A percentile compares a stretch with the other conserved stretches of the same genome.
Conservation (phyloP, 2,329 filamentous ascomycete species). For the Periconia sp. region DNA sequence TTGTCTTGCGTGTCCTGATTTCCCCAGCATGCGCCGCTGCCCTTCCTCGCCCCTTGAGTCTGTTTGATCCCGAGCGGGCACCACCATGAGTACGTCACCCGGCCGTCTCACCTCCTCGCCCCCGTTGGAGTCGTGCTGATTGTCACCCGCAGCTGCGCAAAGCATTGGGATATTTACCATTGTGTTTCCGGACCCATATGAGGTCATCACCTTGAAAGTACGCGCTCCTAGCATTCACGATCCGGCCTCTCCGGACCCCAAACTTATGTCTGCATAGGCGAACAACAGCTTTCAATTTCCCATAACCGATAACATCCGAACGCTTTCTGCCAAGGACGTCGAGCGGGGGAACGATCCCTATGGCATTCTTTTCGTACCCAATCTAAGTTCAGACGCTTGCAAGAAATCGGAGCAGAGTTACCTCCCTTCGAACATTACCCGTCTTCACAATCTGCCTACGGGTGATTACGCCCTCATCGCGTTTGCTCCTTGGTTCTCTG, state of each 20-base stretch:
- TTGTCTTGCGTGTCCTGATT: neutral
- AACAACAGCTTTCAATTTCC: constrained; percentile 45
- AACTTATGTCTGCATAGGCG: constrained; percentile 6
- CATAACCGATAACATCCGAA: constrained; percentile 68
- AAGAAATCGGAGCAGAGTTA: constrained; percentile 66
- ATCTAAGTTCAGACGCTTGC: constrained; percentile 69
- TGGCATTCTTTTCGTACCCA: constrained; percentile 86
- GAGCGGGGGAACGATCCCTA: constrained; percentile 67
- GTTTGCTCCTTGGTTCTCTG: constrained; percentile 83
- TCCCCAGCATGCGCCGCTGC: constrained; percentile 26
- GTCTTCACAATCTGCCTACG: constrained; percentile 69
- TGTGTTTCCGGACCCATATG: constrained; percentile 41
- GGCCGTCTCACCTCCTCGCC: constrained; percentile 9
- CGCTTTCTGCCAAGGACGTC: constrained; percentile 73
- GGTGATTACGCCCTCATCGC: constrained; percentile 76
- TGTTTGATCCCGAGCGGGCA: constrained; percentile 18
- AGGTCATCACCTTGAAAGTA: constrained; percentile 35
- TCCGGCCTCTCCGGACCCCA: neutral
- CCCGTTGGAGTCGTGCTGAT: constrained; percentile 16
- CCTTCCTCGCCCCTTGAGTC: constrained; percentile 12
- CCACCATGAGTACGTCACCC: constrained; percentile 49
- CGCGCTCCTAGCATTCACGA: constrained; percentile 4
- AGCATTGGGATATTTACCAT: constrained; percentile 44
- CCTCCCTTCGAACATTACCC: constrained; percentile 77
- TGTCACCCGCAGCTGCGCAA: constrained; percentile 34